A percentile compares a stretch with the other conserved stretches of the same genome.
phyloP scores from a whole-genome alignment of 139 green algal species.

The Chlorella sp. region DNA sequence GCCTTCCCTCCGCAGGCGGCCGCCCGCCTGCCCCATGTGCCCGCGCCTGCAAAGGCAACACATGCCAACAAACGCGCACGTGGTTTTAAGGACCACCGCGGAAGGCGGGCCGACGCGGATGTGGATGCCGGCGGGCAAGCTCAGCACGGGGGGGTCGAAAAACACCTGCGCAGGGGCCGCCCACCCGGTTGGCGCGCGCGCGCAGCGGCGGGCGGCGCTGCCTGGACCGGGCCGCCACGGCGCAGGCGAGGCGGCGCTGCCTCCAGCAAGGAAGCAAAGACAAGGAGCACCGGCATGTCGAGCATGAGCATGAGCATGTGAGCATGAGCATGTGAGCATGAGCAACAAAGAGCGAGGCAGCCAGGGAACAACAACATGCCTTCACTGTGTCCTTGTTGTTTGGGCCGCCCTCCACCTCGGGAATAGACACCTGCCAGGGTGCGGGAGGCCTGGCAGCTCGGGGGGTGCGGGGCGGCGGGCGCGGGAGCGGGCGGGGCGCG shows the following conservation, averaged over 20 bases:
- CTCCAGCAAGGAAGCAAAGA: background rate
- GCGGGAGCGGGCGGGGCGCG: too few species aligned
- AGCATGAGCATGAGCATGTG: background rate
- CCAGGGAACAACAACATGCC: background rate
- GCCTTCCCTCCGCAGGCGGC: too few species aligned
- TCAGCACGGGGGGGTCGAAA: constrained; percentile 72
- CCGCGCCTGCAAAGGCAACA: too few species aligned
- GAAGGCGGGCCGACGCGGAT: constrained; percentile 59
- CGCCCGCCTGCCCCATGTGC: too few species aligned
- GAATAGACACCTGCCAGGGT: too few species aligned
- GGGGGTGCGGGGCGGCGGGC: too few species aligned
- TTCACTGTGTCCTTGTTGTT: constrained; percentile 63
- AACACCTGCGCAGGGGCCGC: constrained; percentile 39
- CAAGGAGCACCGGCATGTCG: too few species aligned
- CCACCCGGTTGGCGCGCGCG: too few species aligned
- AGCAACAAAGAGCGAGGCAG: background rate
- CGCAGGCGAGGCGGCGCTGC: background rate
- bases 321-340: background rate
- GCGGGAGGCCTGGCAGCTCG: too few species aligned
- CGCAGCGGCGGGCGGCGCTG: too few species aligned
- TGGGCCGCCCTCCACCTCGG: constrained; percentile 29
- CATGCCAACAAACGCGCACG: too few species aligned
- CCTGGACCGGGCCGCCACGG: too few species aligned
- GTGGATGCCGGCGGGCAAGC: constrained; percentile 43
- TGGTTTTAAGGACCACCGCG: constrained; percentile 73